Base-by-base conservation (phyloP, 805 yeast species). In the Naumovozyma baii region DNA sequence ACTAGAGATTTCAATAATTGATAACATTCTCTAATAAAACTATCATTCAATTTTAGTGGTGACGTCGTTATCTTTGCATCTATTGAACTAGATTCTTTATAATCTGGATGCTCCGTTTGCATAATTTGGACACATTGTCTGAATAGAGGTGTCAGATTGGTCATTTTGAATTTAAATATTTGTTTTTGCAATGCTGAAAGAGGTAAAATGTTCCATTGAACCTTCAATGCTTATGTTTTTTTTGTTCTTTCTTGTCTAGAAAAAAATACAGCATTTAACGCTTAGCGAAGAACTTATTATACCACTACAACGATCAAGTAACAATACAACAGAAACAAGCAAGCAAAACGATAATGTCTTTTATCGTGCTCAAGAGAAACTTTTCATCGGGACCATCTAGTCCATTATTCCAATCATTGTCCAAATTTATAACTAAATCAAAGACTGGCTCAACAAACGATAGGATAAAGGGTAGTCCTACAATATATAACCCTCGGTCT, bases 401-500 rank as follows among this genome's bases (percentile, higher is more conserved):
- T 10, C 26, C 26, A 7, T 7, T 10, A 10, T 10, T 22, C 9
- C 26, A 22, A 10, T 22, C 26, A 22, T 10, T 22, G 7, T 22
- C 26, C 26, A 22, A 22, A 22, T 22, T 7, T 10, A 22, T 22
- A 22, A 22, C 26, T 7, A 22, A 22, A 10, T 7, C 26, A 7
- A 22, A 22, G 26, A 22, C 7, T 22, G 26, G 26, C 10, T 10
- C 7, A 10, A 10, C 9, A 22, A 7, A 22, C 10, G 26, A 10
- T 22, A 22, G 9, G 26, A 22, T 29, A 13, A 51, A 47, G 31
- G 51, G 60, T 12, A 39, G 54, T 31, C 50, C 58, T 1, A 51
- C 54, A 2, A 45, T 49, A 7, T 83, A 67, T 64, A 80, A 83
- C 57, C 70, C 76, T 7, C 64, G 63, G 31, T 67, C 77, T 41